Percentiles rank a stretch among this genome's conserved stretches.
Conservation (phyloP, 1,139 yeast species). For the Nakaseomyces kungkrabaensis region DNA sequence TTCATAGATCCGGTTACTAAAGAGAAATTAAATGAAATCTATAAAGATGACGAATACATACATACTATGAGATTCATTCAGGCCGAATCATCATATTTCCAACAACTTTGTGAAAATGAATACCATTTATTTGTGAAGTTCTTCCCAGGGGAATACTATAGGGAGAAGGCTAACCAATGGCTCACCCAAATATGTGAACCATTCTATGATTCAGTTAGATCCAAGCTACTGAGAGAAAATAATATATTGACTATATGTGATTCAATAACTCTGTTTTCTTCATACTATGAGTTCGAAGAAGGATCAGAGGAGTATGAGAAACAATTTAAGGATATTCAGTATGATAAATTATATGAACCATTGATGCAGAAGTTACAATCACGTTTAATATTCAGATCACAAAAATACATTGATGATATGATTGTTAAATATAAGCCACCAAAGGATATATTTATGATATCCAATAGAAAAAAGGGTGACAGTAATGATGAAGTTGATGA, state of each 20-base stretch:
- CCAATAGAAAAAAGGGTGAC: slow-evolving; percentile 33
- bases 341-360: slow-evolving; percentile 57
- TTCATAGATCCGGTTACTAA: slow-evolving; percentile 39
- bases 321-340: slow-evolving; percentile 33
- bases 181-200: slow-evolving; percentile 61
- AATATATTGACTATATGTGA: slow-evolving; percentile 65
- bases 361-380: slow-evolving; percentile 70
- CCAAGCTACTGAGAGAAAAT: slow-evolving; percentile 56
- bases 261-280: slow-evolving; percentile 58
- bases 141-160: slow-evolving; percentile 33
- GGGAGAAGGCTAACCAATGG: slow-evolving; percentile 35
- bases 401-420: slow-evolving; percentile 57
- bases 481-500: slow-evolving; percentile 13
- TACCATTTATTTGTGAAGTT: slow-evolving; percentile 44
- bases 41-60: slow-evolving; percentile 12
- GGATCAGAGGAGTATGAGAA: slow-evolving; percentile 22
- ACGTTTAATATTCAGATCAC: slow-evolving; percentile 68
- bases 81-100: slow-evolving; percentile 46
- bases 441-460: slow-evolving; percentile 53
- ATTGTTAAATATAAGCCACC: slow-evolving; percentile 59
- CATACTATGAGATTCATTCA: slow-evolving; percentile 41
- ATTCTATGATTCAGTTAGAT: slow-evolving; percentile 59
- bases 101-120: slow-evolving; percentile 54
- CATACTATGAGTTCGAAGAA: slow-evolving; percentile 57
- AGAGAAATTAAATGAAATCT: slow-evolving; percentile 30